phyloP scores from a whole-genome alignment of 2,329 filamentous ascomycete species.

The Colletotrichum lini region DNA sequence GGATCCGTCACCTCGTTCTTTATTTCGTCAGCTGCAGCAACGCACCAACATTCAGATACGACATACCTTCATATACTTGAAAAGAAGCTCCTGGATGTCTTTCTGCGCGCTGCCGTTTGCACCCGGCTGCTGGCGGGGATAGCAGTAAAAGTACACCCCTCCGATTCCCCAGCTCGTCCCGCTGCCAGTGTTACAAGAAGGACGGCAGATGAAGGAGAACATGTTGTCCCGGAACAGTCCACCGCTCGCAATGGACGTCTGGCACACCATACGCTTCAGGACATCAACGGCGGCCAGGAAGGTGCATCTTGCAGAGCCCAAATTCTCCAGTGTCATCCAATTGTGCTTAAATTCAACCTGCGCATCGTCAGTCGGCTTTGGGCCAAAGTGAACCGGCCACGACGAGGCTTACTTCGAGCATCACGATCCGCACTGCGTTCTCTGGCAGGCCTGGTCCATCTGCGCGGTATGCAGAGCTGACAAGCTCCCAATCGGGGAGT shows the following conservation, averaged over 20 bases:
- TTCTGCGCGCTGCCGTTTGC: slow-evolving; percentile 10
- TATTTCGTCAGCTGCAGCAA: background rate
- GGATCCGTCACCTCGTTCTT: background rate
- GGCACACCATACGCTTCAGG: background rate
- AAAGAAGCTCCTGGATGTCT: background rate
- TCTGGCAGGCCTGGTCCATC: background rate
- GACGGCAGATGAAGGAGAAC: background rate
- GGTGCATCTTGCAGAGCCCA: slow-evolving; percentile 1
- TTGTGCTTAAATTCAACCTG: slow-evolving; percentile 6
- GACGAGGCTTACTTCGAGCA: background rate
- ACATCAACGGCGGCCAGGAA: background rate
- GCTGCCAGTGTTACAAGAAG: background rate
- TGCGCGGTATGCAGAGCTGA: too few species aligned
- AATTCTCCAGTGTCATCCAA: background rate
- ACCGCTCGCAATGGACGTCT: background rate
- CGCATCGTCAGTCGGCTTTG: background rate
- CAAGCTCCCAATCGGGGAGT: slow-evolving; percentile 2
- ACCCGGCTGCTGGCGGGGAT: background rate
- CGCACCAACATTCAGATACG: too few species aligned
- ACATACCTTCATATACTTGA: background rate
- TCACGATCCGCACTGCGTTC: background rate
- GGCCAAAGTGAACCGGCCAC: too few species aligned
- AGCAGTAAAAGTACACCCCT: background rate
- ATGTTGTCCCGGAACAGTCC: background rate
- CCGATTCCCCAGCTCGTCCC: background rate